Evolutionary conservation across 2,329 filamentous ascomycete species (phyloP).

Genomic region (Pseudogymnoascus sp.): DNA sequence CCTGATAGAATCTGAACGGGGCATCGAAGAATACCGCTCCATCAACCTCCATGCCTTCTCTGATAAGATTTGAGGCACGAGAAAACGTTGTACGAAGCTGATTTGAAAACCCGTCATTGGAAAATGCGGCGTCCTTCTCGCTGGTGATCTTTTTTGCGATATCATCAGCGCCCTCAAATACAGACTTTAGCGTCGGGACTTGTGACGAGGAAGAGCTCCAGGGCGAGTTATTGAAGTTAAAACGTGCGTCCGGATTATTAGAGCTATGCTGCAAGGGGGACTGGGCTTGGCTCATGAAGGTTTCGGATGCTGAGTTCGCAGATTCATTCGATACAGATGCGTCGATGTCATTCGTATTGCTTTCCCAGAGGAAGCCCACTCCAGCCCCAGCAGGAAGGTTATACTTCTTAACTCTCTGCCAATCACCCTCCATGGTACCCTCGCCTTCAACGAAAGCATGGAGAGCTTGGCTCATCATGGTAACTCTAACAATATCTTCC

Average conservation of each 20-base stretch:
- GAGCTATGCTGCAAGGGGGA: constrained; percentile 18
- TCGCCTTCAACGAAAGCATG: constrained; percentile 10
- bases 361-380: constrained; percentile 21
- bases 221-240: constrained; percentile 18
- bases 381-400: constrained; percentile 18
- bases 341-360: constrained; percentile 16
- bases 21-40: background rate
- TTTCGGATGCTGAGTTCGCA: background rate
- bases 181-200: constrained; percentile 15
- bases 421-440: constrained; percentile 23
- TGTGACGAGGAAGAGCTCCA: constrained; percentile 18
- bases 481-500: background rate
- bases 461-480: background rate
- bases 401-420: constrained; percentile 21
- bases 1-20: constrained; percentile 21
- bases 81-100: constrained; percentile 15
- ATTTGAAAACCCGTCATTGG: constrained; percentile 18
- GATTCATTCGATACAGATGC: constrained; percentile 9
- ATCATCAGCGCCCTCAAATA: constrained; percentile 15
- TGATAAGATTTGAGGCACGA: background rate
- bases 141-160: background rate
- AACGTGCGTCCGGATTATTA: background rate
- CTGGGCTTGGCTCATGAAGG: constrained; percentile 6
- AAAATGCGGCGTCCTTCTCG: constrained; percentile 15
- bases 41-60: constrained; percentile 7